Evolutionary conservation across 75 land plant genomes (phyloP), one percentile per base, ranked within the genome.

Genomic region (Picea glauca): DNA sequence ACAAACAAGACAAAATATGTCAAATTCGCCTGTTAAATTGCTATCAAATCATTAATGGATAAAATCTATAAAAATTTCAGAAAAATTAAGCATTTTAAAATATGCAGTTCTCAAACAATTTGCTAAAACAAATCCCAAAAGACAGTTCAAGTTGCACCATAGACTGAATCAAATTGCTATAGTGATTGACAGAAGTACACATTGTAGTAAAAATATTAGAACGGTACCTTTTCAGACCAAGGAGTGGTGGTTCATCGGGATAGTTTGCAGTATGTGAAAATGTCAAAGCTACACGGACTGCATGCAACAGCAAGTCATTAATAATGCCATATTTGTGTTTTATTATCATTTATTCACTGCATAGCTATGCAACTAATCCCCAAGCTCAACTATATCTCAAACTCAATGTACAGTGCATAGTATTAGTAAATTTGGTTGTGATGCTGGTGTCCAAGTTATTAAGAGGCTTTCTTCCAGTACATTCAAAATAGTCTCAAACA

Each of bases 161-260:
- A 14, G 14, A 15, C 21, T 4, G 5, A 40, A 20, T 8, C 50
- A 68, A 38, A 46, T 11, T 68, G 20, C 1, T 21, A 40, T 68
- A 1, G 14, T 7, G 20, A 68, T 43, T 18, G 72, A 68, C 8
- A 40, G 12, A 68, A 68, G 54, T 40, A 68, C 40, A 68, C 20
- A 21, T 14, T 14, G 13, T 68, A 68, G 3, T 3, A 38, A 33
- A 63, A 63, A 63, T 12, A 21, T 12, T 32, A 5, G 33, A 43
- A 35, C 18, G 14, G 4, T 74, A 94, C 98, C 98, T 93, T 75
- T 83, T 89, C 43, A 97, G 84, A 75, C 86, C 89, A 50, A 94
- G 62, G 74, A 93, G 87, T 43, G 99, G 99, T 63, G 95, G 91
- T 85, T 91, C 98, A 83, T 97, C 99, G 13, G 99, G 99, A 86